Evolutionary conservation across 148 eudicot species (phyloP), one percentile per base, ranked within the genome.

Genomic region (Amaranthus palmeri): DNA sequence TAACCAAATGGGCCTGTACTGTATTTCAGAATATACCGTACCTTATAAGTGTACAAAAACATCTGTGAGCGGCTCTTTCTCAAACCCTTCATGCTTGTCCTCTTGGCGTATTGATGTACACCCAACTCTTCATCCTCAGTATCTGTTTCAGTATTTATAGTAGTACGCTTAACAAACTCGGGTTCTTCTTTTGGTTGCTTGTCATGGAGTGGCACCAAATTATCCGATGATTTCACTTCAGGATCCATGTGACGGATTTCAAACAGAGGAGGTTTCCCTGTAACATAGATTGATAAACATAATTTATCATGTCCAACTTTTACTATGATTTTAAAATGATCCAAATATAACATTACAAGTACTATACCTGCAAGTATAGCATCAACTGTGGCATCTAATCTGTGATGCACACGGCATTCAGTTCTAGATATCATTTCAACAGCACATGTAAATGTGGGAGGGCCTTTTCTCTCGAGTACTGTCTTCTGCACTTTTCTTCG

Each of bases 401-500:
- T 78, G 71, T 85, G 93, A 86, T 95, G 99, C 71, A 95, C 88
- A 52, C 91, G 88, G 44, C 91, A 95, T 74, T 91, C 92, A 70
- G 97, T 91, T 83, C 83, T 88, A 41, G 98, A 91, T 64, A 91
- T 79, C 87, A 95, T 79, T 84, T 95, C 99, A 75, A 95, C 92
- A 52, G 99, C 99, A 79, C 97, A 91, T 54, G 93, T 85, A 78
- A 95, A 95, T 51, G 93, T 85, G 12, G 97, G 86, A 72, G 96
- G 92, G 25, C 99, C 99, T 81, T 95, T 95, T 80, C 99, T 91
- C 83, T 95, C 99, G 61, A 95, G 99, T 69, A 95, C 90, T 4
- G 97, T 95, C 84, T 95, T 95, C 81, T 89, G 96, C 76, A 95
- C 97, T 80, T 91, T 95, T 85, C 99, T 89, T 87, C 89, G 84